phyloP scores from a whole-genome alignment of 75 land plant genomes.

The Picea glauca region DNA sequence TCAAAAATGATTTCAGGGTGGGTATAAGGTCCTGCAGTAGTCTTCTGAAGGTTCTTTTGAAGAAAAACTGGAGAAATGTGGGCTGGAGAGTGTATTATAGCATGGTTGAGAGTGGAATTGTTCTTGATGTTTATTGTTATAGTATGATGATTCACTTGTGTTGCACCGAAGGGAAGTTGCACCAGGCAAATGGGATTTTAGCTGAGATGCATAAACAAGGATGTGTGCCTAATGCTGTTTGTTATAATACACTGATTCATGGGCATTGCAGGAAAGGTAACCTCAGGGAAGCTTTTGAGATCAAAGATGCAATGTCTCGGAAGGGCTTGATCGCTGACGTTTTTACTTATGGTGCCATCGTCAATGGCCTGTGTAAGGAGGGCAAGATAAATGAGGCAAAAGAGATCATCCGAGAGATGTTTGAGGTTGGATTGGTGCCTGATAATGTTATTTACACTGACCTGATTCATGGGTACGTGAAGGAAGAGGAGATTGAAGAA shows the following conservation, averaged over 20 bases:
- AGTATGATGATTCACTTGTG: slow-evolving; percentile 39
- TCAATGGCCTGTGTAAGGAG: slow-evolving; percentile 38
- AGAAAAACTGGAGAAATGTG: slow-evolving; percentile 14
- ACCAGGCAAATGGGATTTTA: slow-evolving; percentile 35
- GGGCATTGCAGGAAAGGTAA: slow-evolving; percentile 40
- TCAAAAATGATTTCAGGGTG: slow-evolving; percentile 12
- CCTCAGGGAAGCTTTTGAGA: slow-evolving; percentile 38
- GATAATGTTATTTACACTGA: slow-evolving; percentile 29
- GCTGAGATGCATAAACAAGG: slow-evolving; percentile 48
- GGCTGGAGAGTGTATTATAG: slow-evolving; percentile 38
- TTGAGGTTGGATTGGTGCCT: slow-evolving; percentile 19
- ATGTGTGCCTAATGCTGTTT: slow-evolving; percentile 41
- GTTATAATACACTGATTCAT: slow-evolving; percentile 52
- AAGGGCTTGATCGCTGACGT: slow-evolving; percentile 40
- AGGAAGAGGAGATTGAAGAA: slow-evolving; percentile 37
- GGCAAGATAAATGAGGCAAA: slow-evolving; percentile 34
- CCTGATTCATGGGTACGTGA: slow-evolving; percentile 51
- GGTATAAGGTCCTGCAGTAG: slow-evolving; percentile 42
- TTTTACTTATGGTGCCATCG: slow-evolving; percentile 34
- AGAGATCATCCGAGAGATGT: slow-evolving; percentile 34
- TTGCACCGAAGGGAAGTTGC: slow-evolving; percentile 43
- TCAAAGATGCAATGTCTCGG: slow-evolving; percentile 31
- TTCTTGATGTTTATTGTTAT: slow-evolving; percentile 57
- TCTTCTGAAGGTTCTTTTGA: slow-evolving; percentile 36
- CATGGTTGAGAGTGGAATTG: slow-evolving; percentile 26